Evolutionary conservation across 345 rosid species (phyloP).

Genomic region (Odontarrhena argentea): DNA sequence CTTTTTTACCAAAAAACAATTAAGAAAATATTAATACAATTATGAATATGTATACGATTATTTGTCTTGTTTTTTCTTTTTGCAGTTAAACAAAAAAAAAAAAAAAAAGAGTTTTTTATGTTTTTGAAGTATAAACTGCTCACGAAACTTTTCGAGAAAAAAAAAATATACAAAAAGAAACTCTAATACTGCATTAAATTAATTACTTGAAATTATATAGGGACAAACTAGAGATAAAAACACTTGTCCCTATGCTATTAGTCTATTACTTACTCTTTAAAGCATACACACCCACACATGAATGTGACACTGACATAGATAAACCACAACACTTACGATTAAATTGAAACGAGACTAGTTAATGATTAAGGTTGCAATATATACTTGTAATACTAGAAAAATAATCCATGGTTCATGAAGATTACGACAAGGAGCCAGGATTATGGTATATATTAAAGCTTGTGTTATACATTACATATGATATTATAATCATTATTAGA

Average conservation of each 20-base stretch:
- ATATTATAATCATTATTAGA: background rate
- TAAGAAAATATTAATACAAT: background rate
- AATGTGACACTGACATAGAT: constrained; percentile 8
- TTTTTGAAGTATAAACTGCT: too few species aligned
- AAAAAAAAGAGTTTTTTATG: too few species aligned
- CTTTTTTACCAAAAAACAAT: constrained; percentile 37
- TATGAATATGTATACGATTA: background rate
- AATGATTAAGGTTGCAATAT: background rate
- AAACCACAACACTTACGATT: background rate
- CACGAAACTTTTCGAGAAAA: too few species aligned
- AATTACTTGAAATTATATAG: background rate
- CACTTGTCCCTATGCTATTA: constrained; percentile 18
- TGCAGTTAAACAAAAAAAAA: too few species aligned
- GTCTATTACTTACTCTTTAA: background rate
- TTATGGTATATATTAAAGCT: constrained; percentile 2
- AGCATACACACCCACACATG: constrained; percentile 12
- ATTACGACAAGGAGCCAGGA: constrained; percentile 8
- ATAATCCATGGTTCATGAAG: constrained; percentile 7
- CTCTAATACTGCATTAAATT: constrained; percentile 21
- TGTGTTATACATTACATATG: background rate
- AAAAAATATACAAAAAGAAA: background rate
- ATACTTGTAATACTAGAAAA: background rate
- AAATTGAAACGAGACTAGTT: background rate
- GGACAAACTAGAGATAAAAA: constrained; percentile 18
- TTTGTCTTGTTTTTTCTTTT: background rate